These are phyloP conservation scores for Colletotrichum gigasporum DNA, from an alignment of 2,329 filamentous ascomycete genomes.

Conservation along the genomic window DNA sequence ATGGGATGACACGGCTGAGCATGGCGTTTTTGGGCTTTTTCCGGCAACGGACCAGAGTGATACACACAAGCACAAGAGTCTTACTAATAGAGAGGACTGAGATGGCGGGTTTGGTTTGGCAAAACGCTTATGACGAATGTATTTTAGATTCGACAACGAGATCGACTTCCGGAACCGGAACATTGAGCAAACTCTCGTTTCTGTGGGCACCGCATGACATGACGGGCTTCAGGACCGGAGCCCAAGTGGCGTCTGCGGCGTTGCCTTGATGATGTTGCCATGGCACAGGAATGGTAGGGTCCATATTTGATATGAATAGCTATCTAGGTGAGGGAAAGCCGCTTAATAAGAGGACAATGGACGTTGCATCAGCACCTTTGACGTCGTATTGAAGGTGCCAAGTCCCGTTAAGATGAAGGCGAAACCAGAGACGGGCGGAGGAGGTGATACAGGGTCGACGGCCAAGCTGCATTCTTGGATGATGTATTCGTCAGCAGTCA, in stretches of 20 bases:
- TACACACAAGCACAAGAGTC: constrained; percentile 17
- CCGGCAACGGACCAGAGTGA: constrained; percentile 14
- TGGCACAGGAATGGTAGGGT: background rate
- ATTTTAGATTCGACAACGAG: constrained; percentile 13
- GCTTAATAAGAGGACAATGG: background rate
- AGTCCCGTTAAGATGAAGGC: background rate
- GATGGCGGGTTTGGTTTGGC: constrained; percentile 17
- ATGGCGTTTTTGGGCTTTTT: constrained; percentile 33
- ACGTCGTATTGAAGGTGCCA: background rate
- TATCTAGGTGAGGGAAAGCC: background rate
- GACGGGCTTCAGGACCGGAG: background rate
- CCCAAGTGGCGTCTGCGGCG: background rate
- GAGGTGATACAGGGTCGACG: background rate
- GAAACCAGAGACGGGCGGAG: background rate
- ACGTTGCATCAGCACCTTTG: background rate
- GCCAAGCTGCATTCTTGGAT: background rate
- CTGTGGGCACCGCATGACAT: background rate
- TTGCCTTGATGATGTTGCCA: background rate
- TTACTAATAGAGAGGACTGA: constrained; percentile 25
- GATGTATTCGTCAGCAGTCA: background rate
- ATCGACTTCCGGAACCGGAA: background rate
- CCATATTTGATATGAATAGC: too few species aligned
- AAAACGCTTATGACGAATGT: constrained; percentile 22
- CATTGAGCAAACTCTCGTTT: background rate
- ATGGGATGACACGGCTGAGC: constrained; percentile 26